Evolutionary conservation across 2,329 filamentous ascomycete genomes (phyloP).

Genomic region (Pyricularia pennisetigena): DNA sequence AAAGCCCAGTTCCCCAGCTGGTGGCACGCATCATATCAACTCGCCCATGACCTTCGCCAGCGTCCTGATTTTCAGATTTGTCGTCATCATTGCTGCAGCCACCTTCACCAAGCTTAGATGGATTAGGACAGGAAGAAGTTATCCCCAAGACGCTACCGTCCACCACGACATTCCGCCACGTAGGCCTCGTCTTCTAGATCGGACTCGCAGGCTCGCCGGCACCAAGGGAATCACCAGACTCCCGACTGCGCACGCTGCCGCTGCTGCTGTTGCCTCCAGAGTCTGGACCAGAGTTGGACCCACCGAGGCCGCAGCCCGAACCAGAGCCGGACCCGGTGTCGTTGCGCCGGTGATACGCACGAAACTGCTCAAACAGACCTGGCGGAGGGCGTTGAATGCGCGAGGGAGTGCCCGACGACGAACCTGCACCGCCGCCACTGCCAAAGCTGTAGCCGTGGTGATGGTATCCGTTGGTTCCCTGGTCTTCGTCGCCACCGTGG

Average conservation of each 20-base stretch:
- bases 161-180: not conserved
- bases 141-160: not conserved
- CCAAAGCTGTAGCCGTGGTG: conserved; percentile 14
- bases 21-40: not conserved
- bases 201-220: conserved; percentile 44
- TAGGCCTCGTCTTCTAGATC: conserved; percentile 7
- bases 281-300: conserved; percentile 16
- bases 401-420: not conserved
- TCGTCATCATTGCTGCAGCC: not conserved
- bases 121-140: not conserved
- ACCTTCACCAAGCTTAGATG: not conserved
- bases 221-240: conserved; percentile 34
- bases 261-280: conserved; percentile 27
- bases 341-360: conserved; percentile 5
- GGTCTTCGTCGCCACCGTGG: conserved; percentile 34
- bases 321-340: conserved; percentile 14
- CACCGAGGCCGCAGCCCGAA: conserved; percentile 16
- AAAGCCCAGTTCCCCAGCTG: not conserved
- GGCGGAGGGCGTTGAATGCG: conserved; percentile 3
- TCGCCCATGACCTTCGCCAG: not conserved
- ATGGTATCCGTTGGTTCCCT: not conserved
- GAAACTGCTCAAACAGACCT: conserved; percentile 5
- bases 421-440: conserved; percentile 9
- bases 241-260: conserved; percentile 35
- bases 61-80: not conserved